Conservation (phyloP, 2,329 filamentous ascomycete species). For the Cytospora mali region DNA sequence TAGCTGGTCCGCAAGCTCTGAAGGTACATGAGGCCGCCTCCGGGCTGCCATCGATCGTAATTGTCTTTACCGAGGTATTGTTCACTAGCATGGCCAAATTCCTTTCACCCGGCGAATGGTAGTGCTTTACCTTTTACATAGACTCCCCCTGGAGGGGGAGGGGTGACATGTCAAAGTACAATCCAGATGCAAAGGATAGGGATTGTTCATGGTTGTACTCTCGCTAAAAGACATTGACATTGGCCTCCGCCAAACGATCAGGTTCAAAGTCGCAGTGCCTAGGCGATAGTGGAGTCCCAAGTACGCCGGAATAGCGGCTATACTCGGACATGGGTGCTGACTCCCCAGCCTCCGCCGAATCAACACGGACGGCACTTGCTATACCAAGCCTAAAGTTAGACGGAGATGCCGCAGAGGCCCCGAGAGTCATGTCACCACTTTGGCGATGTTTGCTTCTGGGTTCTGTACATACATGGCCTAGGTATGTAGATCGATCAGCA, state of each 20-base stretch:
- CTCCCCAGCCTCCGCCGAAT: not conserved
- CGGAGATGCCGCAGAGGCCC: not conserved
- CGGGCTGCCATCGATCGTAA: not conserved
- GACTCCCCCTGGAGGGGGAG: no score
- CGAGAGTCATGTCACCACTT: not conserved
- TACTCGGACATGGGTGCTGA: not conserved
- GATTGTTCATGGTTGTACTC: no score
- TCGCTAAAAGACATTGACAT: not conserved
- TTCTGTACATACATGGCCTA: no score
- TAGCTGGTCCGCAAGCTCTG: not conserved
- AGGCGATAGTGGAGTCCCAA: constrained; percentile 9
- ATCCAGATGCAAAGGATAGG: no score
- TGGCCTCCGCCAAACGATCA: not conserved
- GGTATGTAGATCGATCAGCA: not conserved
- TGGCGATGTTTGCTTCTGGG: not conserved
- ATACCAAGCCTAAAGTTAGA: not conserved
- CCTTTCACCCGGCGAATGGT: not conserved
- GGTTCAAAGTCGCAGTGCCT: constrained; percentile 4
- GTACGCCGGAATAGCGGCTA: not conserved
- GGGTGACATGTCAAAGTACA: not conserved
- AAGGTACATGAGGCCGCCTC: not conserved
- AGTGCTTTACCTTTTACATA: not conserved
- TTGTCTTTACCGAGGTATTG: not conserved
- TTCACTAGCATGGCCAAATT: not conserved
- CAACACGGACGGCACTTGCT: not conserved